A percentile compares a stretch with the other conserved stretches of the same genome.
phyloP scores from a whole-genome alignment of 352 stramenopile genomes.

The Globisporangium cystogenes region DNA sequence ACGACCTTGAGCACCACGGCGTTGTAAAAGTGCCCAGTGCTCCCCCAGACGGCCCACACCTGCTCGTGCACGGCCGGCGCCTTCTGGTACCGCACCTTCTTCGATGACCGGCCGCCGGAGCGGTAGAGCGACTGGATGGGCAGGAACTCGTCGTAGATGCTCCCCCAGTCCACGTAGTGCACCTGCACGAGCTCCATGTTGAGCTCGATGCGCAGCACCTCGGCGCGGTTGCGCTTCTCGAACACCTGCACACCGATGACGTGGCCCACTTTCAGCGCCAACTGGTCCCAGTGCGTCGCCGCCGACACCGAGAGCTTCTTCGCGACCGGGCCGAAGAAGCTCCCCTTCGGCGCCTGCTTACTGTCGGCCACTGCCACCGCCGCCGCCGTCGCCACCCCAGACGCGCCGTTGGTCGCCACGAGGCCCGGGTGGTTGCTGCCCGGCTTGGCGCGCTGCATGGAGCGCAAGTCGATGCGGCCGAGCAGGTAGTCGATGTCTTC shows the following conservation, averaged over 20 bases:
- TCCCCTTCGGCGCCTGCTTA: neutral
- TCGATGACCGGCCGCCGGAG: constrained; percentile 26
- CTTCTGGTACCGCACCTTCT: constrained; percentile 54
- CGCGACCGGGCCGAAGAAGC: neutral
- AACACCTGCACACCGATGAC: constrained; percentile 70
- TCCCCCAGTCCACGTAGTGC: constrained; percentile 78
- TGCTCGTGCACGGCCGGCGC: constrained; percentile 63
- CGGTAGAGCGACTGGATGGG: constrained; percentile 53
- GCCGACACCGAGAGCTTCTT: constrained; percentile 12
- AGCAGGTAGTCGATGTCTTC: constrained; percentile 70
- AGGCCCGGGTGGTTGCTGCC: constrained; percentile 13
- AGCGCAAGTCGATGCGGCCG: constrained; percentile 46
- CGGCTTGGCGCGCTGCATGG: constrained; percentile 23
- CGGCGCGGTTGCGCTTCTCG: constrained; percentile 64
- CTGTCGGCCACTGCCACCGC: no score
- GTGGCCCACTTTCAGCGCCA: constrained; percentile 55
- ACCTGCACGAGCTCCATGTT: constrained; percentile 75
- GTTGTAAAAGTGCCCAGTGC: constrained; percentile 64
- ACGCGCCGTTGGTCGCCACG: neutral
- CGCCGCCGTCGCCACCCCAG: neutral
- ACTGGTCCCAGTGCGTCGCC: constrained; percentile 57
- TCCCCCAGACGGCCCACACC: constrained; percentile 74
- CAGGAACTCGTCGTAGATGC: constrained; percentile 79
- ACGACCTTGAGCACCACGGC: constrained; percentile 78
- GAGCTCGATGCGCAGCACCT: constrained; percentile 55